Evolutionary conservation across 2,329 filamentous ascomycete species (phyloP).

Genomic region (Lecanoromycetidae sp.): DNA sequence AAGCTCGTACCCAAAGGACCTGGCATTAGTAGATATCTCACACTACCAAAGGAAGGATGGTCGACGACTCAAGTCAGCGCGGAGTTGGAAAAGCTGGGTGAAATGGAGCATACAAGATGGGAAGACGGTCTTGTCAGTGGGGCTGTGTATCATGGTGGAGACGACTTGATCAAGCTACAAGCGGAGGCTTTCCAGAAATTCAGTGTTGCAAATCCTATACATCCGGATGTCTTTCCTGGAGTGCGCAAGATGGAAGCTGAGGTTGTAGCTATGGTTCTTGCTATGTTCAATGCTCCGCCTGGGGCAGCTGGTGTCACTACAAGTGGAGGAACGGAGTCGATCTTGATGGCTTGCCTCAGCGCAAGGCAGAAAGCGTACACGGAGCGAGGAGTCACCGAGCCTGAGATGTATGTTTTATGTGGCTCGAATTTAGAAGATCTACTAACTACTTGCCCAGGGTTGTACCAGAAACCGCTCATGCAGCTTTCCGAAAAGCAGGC

Average conservation of each 20-base stretch:
- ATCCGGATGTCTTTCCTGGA: conserved; percentile 95
- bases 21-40: conserved; percentile 59
- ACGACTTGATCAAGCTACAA: conserved; percentile 69
- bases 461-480: conserved; percentile 85
- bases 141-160: conserved; percentile 89
- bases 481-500: conserved; percentile 89
- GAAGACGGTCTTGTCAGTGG: conserved; percentile 91
- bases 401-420: conserved; percentile 63
- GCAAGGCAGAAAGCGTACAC: conserved; percentile 78
- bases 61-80: conserved; percentile 62
- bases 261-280: conserved; percentile 83
- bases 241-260: conserved; percentile 99
- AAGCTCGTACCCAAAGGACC: conserved; percentile 69
- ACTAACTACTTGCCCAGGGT: conserved; percentile 48
- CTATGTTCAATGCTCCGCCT: conserved; percentile 79
- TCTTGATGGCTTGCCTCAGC: conserved; percentile 85
- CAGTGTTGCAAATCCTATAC: conserved; percentile 89
- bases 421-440: not conserved
- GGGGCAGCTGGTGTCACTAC: conserved; percentile 80
- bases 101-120: conserved; percentile 91
- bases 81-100: conserved; percentile 66
- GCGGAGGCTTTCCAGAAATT: conserved; percentile 89
- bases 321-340: conserved; percentile 88
- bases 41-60: conserved; percentile 75
- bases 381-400: conserved; percentile 79